Base-by-base conservation (phyloP, 352 stramenopile genomes). In the Halophytophthora polymorphica region DNA sequence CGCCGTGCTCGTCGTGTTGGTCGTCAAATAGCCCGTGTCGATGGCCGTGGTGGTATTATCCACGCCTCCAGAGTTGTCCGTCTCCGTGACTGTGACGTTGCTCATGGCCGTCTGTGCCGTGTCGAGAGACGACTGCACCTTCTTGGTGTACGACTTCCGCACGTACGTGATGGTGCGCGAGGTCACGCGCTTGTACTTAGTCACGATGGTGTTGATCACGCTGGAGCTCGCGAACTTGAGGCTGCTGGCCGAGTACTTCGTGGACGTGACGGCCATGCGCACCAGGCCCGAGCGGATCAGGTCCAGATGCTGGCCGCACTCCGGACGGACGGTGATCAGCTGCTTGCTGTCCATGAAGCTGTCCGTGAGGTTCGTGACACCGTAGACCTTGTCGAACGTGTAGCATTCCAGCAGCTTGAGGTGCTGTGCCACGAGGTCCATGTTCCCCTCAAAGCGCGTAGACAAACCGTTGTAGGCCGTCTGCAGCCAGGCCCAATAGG, bases 401-500 rank as follows among this genome's bases (percentile, higher is more conserved):
- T 76, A 64, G 48, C 74, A 83, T 52, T 88, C 77, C 2, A 84
- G 64, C 28, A 88, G 55, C 45, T 79, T 73, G 55, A 88, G 56
- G 58, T 88, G 77, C 56, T 75, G 67, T 19, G 71, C 53, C 29
- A 88, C 73, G 22, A 88, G 58, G 45, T 73, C 63, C 47, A 88
- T 53, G 51, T 86, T 83, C 47, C 73, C 77, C 15, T 82, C 57
- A 42, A 88, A 88, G 18, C 72, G 69, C 39, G 61, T 66, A 53
- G 71, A 73, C 23, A 86, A 55, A 0, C 73, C 72, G 21, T 78
- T 61, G 62, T 88, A 88, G 4, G 70, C 74, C 2, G 67, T 74
- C 53, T 78, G 46, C 43, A 88, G 49, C 73, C 77, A 88, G 39
- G 71, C 55, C 77, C 73, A 88, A 62, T 88, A 88, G 14, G 45